Evolutionary conservation across 78 protist genomes (phyloP), one percentile per base, ranked within the genome.

Genomic region (Protostelium mycophagum): DNA sequence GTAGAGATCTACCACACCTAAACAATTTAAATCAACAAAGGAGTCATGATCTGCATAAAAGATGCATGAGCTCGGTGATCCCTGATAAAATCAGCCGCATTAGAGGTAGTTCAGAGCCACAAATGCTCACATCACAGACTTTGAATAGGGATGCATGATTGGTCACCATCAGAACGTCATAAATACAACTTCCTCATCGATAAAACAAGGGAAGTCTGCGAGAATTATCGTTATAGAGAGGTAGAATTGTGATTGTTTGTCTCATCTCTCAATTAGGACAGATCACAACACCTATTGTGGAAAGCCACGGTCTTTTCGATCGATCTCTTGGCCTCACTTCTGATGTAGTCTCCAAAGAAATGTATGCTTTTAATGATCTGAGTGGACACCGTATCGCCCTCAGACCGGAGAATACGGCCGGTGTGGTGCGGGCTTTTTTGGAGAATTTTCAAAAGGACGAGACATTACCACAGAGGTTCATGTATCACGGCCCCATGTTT

Each of bases 381-480:
- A 86, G 89, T 34, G 93, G 93, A 28, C 0, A 16, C 25, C 25
- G 25, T 28, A n/a, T 87, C 0, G 88, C 84, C 10, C 83, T 94
- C 73, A 88, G 96, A 36, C 96, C 96, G 0, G 96, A 94, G 35
- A 90, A 90, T 35, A 94, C 96, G 0, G 96, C 96, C 0, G 93
- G 94, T 10, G 38, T 93, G 1, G 87, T 93, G 9, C 31, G 95
- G 0, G 95, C 92, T 0, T 38, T 93, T 31, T 34, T 83, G 0
- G 35, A 38, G 36, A 87, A 92, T 35, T 73, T 10, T 36, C 85
- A 87, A 37, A 36, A 85, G n/a, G 86, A 88, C 0, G 83, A 37
- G 39, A 84, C 29, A 1, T 0, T 86, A 29, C 83, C 91, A 29
- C 95, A 90, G 39, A 38, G 91, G n/a, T 88, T 86, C 28, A 87